Conservation (phyloP, 1,284 basidiomycete genomes). For the Cryptococcus maquisensis region DNA sequence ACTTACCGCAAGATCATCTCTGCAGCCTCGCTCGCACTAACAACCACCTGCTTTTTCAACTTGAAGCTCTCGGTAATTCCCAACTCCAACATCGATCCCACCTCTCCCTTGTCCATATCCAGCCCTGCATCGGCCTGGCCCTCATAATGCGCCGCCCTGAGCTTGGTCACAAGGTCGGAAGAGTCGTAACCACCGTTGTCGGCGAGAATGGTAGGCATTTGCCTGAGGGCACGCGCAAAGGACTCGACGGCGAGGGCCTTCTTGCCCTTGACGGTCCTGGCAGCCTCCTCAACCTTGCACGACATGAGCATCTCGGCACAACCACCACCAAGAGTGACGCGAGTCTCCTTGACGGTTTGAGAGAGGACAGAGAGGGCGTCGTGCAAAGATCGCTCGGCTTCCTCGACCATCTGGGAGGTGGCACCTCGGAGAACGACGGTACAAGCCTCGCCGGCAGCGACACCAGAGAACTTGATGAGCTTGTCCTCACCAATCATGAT, state of each 20-base stretch:
- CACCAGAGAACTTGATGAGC: slow-evolving; percentile 99
- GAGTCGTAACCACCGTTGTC: slow-evolving; percentile 98
- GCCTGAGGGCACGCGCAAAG: slow-evolving; percentile 81
- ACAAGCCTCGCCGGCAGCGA: slow-evolving; percentile 97
- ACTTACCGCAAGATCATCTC: slow-evolving; percentile 96
- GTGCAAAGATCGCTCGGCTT: slow-evolving; percentile 95
- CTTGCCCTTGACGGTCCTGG: slow-evolving; percentile 82
- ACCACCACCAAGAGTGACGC: slow-evolving; percentile 89
- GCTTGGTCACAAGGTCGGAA: slow-evolving; percentile 83
- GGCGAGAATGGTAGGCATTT: slow-evolving; percentile 93
- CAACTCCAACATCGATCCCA: slow-evolving; percentile 81
- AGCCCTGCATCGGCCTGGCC: slow-evolving; percentile 80
- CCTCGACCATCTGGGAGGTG: slow-evolving; percentile 97
- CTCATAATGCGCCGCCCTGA: slow-evolving; percentile 92
- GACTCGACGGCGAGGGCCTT: slow-evolving; percentile 92
- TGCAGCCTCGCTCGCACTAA: slow-evolving; percentile 91
- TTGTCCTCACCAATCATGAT: slow-evolving; percentile 99
- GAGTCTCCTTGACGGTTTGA: slow-evolving; percentile 95
- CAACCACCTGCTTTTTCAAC: slow-evolving; percentile 90
- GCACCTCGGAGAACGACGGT: slow-evolving; percentile 96
- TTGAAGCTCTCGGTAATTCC: slow-evolving; percentile 97
- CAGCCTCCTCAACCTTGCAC: slow-evolving; percentile 85
- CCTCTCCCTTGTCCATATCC: slow-evolving; percentile 79
- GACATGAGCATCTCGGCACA: slow-evolving; percentile 98
- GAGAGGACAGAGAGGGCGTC: slow-evolving; percentile 96